Evolutionary conservation across 129 eudicot genomes (phyloP).

Genomic region (Solidago caesia): DNA sequence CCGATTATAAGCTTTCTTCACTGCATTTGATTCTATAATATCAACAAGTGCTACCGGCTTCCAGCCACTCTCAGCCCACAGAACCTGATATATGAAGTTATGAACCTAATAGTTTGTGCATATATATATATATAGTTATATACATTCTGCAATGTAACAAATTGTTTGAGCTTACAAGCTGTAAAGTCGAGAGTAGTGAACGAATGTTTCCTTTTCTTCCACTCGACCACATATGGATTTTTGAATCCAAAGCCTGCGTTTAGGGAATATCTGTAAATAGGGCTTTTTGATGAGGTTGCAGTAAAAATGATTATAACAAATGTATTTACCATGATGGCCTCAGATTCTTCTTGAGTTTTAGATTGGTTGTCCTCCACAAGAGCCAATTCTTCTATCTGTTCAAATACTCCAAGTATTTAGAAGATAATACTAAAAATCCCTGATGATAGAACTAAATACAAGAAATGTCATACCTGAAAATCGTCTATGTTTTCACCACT

Average conservation of each 20-base stretch:
- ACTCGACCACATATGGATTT: constrained; percentile 71
- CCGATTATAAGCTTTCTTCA: constrained; percentile 83
- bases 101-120: not conserved
- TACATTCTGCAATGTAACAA: not conserved
- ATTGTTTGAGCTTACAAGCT: constrained; percentile 56
- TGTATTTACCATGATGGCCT: constrained; percentile 45
- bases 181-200: constrained; percentile 84
- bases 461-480: constrained; percentile 35
- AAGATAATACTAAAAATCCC: not conserved
- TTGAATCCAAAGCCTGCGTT: constrained; percentile 66
- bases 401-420: not conserved
- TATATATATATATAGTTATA: not conserved
- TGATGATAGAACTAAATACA: not conserved
- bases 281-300: not conserved
- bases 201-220: constrained; percentile 97
- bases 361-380: constrained; percentile 32
- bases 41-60: constrained; percentile 77
- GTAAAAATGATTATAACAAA: not conserved
- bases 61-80: constrained; percentile 97
- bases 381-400: constrained; percentile 58
- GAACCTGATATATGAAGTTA: constrained; percentile 43
- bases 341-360: constrained; percentile 36
- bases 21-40: constrained; percentile 75
- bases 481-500: constrained; percentile 49
- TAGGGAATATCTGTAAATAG: not conserved